Base-by-base conservation (phyloP, 176 grass and related monocot genomes). In the Urochloa ruziziensis region DNA sequence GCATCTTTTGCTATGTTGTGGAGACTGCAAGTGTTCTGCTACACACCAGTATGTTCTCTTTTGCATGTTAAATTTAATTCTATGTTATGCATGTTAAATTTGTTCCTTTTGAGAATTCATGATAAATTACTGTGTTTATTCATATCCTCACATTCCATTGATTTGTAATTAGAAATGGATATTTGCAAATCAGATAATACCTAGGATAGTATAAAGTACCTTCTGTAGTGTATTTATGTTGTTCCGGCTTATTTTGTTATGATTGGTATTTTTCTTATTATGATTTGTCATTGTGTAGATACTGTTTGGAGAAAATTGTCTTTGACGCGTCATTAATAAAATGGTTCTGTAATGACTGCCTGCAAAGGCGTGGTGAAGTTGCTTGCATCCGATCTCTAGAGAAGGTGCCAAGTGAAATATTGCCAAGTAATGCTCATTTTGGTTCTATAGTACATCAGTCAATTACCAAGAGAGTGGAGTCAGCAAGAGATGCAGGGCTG, bases 311-410 rank as follows among this genome's bases (percentile, higher is more conserved):
- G 17, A 49, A 84, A 29, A 48, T 84, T 66, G 32, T 80, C 52
- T 88, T 40, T 15, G 82, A 84, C 33, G 75, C 82, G 37, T 72
- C 67, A 21, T 49, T 19, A 65, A 9, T 70, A 33, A 39, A 74
- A 34, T 89, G 81, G 75, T 74, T 80, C 40, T 89, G 82, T 61
- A 29, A 80, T 80, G 60, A 89, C 61, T 89, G 87, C 32, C 49
- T 68, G 7, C 82, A 23, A 75, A 79, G 16, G 40, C 18, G 1
- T 42, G 52, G 18, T 25, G 51, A 67, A 66, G 57, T n/a, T 88
- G 65, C 21, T 65, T 29, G 69, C 0, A 6, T 32, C 57, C 70
- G 34, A 73, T 84, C 48, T 84, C 53, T 59, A 72, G 57, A 84
- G 39, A 67, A 79, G 49, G 75, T 73, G 37, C 27, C 59, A 73